Conservation (phyloP, 768 basidiomycete species). For the Lyophyllum shimeji region DNA sequence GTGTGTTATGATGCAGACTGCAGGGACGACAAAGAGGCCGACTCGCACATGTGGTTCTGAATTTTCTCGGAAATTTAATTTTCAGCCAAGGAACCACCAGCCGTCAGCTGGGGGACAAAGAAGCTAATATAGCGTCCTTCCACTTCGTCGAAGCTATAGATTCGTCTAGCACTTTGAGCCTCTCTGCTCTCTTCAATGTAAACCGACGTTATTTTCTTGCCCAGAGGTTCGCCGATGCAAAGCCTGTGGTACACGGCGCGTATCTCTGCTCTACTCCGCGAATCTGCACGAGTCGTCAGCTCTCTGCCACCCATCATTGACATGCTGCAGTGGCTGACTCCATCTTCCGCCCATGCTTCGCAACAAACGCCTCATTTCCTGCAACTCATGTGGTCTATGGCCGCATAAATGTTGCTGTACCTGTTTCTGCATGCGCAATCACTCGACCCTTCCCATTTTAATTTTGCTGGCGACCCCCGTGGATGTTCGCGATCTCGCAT, state of each 20-base stretch:
- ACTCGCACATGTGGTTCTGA: neutral
- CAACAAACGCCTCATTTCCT: conserved; percentile 17
- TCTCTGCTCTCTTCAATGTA: neutral
- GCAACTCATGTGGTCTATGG: conserved; percentile 16
- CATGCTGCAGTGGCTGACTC: neutral
- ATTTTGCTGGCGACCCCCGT: conserved; percentile 2
- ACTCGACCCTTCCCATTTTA: conserved; percentile 6
- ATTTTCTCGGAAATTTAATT: neutral
- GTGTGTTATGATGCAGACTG: neutral
- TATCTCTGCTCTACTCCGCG: conserved; percentile 5
- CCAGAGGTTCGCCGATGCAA: conserved; percentile 5
- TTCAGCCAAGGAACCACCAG: neutral
- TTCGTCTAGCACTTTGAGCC: neutral
- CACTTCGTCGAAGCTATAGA: neutral
- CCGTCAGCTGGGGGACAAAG: no score
- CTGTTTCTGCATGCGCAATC: conserved; percentile 3
- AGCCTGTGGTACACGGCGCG: neutral
- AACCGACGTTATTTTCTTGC: neutral
- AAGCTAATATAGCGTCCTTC: no score
- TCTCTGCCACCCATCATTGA: neutral
- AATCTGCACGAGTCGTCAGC: neutral
- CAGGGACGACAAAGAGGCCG: neutral
- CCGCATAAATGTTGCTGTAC: neutral
- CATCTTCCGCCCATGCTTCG: conserved; percentile 8
- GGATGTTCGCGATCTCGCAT: conserved; percentile 1